Base-by-base conservation (phyloP, 2,329 filamentous ascomycete species). In the Helicocarpus griseus region DNA sequence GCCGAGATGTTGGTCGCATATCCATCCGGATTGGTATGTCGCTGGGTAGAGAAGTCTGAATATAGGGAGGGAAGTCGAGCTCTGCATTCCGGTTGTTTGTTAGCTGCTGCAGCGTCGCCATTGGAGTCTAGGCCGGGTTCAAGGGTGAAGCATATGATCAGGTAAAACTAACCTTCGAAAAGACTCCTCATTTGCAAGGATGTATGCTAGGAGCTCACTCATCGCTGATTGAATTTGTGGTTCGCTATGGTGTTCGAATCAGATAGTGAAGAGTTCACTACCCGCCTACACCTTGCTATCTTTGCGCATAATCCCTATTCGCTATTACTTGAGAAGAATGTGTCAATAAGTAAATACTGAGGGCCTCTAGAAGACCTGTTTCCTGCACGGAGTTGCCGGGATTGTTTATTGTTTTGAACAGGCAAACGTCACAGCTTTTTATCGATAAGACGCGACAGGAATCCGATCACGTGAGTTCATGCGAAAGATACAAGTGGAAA, bases 1-100 rank as follows among this genome's bases (percentile, higher is more conserved):
- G 88, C 87, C 5, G 78, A 72, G 39, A 88, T 75, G 65, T 95
- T 95, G 40, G 89, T 87, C 19, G 76, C 72, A 72, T 89, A 95
- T 61, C 88, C 89, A 66, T 94, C 88, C 1, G 89, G 87, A 63
- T 95, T 95, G 21, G 86, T 80, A 36, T 78, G 80, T 60, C 78
- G 78, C 59, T 91, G 88, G 4, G 80, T 70, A 35, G 81, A 76
- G 64, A 95, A 95, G 66, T 95, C 89, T 45, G 89, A 90, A 71
- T 94, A 95, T 43, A 95, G 81, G 4, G 89, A 90, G 11, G 87
- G 83, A 11, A 95, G 77, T 47, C 89, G 86, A 56, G 83, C 79
- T 71, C 85, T 89, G 58, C 66, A 68, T 56, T 26, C 4, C 28
- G 28, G 6, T 38, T 17, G 29, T 47, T 19, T 39, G 3, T 39